Evolutionary conservation across 1,284 basidiomycete species (phyloP).

Genomic region (Heterobasidion occidentale): DNA sequence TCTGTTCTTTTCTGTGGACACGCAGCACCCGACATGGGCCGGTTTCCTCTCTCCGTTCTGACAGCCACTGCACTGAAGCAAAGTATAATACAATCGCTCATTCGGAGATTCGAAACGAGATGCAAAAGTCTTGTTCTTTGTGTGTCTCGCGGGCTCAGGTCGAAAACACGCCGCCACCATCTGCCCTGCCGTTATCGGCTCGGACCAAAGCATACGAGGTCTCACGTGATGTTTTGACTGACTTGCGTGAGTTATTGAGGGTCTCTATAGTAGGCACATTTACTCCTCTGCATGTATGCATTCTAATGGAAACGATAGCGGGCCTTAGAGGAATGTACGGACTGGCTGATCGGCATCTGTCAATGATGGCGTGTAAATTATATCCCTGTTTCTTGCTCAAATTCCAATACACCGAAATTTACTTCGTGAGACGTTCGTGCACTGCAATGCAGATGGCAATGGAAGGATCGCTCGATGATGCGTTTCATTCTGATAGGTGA

Average conservation of each 20-base stretch:
- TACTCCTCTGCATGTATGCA: too few species aligned
- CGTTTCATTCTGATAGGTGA: too few species aligned
- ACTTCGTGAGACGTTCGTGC: too few species aligned
- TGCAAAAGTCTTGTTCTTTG: neutral
- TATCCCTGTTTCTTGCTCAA: too few species aligned
- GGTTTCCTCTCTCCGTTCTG: conserved; percentile 10
- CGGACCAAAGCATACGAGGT: neutral
- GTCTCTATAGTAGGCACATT: neutral
- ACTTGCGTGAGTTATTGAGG: neutral
- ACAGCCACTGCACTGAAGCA: conserved; percentile 3
- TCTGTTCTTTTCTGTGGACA: neutral
- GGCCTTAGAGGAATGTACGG: too few species aligned
- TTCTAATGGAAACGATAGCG: too few species aligned
- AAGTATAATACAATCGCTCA: neutral
- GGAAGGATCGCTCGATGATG: too few species aligned
- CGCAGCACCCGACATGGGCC: conserved; percentile 6
- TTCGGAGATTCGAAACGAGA: neutral
- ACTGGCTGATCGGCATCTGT: too few species aligned
- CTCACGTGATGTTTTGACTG: neutral
- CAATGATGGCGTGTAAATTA: too few species aligned
- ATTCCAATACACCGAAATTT: too few species aligned
- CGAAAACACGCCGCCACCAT: neutral
- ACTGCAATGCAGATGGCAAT: too few species aligned
- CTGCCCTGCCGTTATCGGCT: neutral
- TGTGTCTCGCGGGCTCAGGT: neutral